Percentiles rank a stretch among this genome's conserved stretches.
Conservation (phyloP, 495 filamentous ascomycete genomes). For the Cenococcum geophilum region DNA sequence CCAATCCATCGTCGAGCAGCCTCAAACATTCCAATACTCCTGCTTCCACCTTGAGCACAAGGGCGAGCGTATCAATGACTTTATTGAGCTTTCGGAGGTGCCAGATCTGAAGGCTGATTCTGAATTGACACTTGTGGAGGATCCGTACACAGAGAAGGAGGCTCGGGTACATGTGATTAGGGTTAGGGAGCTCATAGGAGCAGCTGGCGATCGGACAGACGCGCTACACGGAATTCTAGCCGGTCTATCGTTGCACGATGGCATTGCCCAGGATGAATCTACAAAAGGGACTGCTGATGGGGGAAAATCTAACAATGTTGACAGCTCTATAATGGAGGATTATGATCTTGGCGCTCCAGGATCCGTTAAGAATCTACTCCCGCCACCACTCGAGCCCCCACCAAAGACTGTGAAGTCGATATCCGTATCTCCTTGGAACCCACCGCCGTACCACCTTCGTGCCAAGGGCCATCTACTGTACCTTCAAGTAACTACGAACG, state of each 20-base stretch:
- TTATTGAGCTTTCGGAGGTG: constrained; percentile 86
- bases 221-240: constrained; percentile 79
- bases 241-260: constrained; percentile 83
- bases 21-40: constrained; percentile 91
- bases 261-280: constrained; percentile 48
- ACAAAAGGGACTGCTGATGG: background rate
- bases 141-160: constrained; percentile 98
- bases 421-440: constrained; percentile 90
- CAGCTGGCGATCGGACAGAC: constrained; percentile 81
- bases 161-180: constrained; percentile 89
- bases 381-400: constrained; percentile 53
- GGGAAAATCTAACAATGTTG: background rate
- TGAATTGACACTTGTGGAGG: constrained; percentile 76
- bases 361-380: constrained; percentile 63
- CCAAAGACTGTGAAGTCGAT: constrained; percentile 89
- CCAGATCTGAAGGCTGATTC: constrained; percentile 67
- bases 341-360: constrained; percentile 71
- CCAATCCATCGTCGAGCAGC: constrained; percentile 90
- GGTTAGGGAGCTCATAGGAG: constrained; percentile 86
- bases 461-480: constrained; percentile 93
- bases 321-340: constrained; percentile 31
- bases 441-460: constrained; percentile 81
- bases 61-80: constrained; percentile 85
- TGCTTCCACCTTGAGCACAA: constrained; percentile 96
- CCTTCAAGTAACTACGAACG: constrained; percentile 76